Evolutionary conservation across 2,329 filamentous ascomycete genomes (phyloP).

Genomic region (Fusarium graminum): DNA sequence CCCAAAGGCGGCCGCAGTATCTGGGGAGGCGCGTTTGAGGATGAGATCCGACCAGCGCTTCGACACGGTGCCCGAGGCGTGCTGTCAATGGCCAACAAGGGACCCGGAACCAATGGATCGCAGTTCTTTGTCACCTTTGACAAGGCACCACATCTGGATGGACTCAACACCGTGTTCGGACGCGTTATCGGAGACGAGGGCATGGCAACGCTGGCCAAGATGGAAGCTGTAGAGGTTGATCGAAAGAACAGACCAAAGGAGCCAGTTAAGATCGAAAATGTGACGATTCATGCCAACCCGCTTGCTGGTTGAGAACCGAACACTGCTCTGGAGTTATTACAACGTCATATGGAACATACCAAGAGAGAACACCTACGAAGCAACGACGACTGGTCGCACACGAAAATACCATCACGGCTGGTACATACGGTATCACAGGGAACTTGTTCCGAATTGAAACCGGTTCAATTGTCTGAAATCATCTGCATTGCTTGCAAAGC

Average conservation of each 20-base stretch:
- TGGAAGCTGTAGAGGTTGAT: constrained; percentile 80
- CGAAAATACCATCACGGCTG: background rate
- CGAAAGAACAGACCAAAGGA: constrained; percentile 82
- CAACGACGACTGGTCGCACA: background rate
- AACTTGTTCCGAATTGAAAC: background rate
- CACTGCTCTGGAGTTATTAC: background rate
- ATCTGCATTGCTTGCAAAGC: background rate
- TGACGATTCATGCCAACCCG: constrained; percentile 85
- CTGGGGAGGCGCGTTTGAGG: constrained; percentile 79
- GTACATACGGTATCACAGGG: background rate
- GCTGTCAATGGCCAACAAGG: constrained; percentile 84
- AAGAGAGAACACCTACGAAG: background rate
- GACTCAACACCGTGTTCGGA: constrained; percentile 87
- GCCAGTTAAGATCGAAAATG: constrained; percentile 72
- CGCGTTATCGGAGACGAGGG: constrained; percentile 76
- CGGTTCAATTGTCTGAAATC: background rate
- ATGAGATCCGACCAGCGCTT: constrained; percentile 81
- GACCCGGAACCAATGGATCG: constrained; percentile 78
- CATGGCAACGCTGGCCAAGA: constrained; percentile 73
- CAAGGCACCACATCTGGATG: constrained; percentile 83
- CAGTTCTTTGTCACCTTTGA: constrained; percentile 88
- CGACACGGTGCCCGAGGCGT: constrained; percentile 77
- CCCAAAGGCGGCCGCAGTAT: constrained; percentile 79
- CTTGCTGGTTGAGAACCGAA: constrained; percentile 67
- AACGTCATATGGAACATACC: background rate